phyloP scores from a whole-genome alignment of 768 basidiomycete genomes.

The Trametes maxima region DNA sequence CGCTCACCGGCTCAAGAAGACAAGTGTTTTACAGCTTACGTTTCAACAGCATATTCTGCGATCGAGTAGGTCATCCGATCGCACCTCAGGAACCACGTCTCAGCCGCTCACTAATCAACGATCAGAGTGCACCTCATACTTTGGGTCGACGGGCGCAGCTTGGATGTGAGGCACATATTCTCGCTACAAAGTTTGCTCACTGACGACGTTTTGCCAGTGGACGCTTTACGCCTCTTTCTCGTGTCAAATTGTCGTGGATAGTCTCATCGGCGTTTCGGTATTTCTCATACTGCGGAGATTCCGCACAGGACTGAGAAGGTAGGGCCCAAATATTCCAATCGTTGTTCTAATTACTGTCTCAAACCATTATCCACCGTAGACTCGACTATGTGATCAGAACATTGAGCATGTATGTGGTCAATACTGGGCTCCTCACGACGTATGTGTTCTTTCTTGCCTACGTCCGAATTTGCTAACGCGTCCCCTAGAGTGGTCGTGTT shows the following conservation, averaged over 20 bases:
- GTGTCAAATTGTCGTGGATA: constrained; percentile 6
- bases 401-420: constrained; percentile 5
- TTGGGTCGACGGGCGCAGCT: no score
- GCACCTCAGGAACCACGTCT: no score
- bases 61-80: background rate
- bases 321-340: background rate
- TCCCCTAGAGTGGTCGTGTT: background rate
- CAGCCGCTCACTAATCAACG: no score
- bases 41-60: background rate
- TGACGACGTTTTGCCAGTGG: background rate
- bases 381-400: constrained; percentile 6
- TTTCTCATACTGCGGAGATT: constrained; percentile 2
- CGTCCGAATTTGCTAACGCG: background rate
- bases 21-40: background rate
- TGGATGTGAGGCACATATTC: background rate
- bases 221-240: constrained; percentile 4
- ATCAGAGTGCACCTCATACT: no score
- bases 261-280: background rate
- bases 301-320: constrained; percentile 7
- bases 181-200: background rate
- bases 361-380: no score
- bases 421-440: constrained; percentile 9
- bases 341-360: background rate
- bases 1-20: no score
- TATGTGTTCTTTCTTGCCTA: background rate